Percentiles rank a stretch among this genome's conserved stretches.
Evolutionary conservation across 352 stramenopile species (phyloP).

Genomic region (Globisporangium yorkense): DNA sequence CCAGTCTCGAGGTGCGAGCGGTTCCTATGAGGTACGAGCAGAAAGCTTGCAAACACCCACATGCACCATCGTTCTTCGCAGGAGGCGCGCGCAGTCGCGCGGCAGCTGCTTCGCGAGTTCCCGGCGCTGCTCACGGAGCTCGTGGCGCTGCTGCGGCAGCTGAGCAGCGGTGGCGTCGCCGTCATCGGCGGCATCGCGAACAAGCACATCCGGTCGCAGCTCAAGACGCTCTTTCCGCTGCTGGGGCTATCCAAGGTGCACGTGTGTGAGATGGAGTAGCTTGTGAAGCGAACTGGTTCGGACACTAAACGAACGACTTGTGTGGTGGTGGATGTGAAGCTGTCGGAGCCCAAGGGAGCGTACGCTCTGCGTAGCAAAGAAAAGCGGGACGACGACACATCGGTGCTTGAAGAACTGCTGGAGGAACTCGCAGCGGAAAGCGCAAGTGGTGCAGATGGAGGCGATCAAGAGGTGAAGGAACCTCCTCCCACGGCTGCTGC

Average conservation of each 20-base stretch:
- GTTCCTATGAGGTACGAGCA: not conserved
- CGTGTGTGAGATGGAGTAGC: not conserved
- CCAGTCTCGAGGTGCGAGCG: conserved; percentile 6
- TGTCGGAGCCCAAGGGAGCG: conserved; percentile 45
- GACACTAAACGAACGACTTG: not conserved
- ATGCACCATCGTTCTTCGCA: conserved; percentile 21
- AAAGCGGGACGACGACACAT: conserved; percentile 12
- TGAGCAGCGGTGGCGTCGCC: conserved; percentile 68
- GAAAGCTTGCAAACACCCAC: not conserved
- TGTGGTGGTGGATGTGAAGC: conserved; percentile 13
- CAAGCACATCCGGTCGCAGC: conserved; percentile 48
- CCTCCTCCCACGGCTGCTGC: not conserved
- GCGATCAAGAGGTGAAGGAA: conserved; percentile 1
- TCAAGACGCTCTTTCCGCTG: conserved; percentile 67
- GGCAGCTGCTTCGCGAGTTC: conserved; percentile 56
- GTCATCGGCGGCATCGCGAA: conserved; percentile 79
- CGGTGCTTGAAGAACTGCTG: conserved; percentile 50
- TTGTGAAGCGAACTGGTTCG: not conserved
- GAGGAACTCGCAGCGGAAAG: conserved; percentile 25
- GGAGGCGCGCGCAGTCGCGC: conserved; percentile 41
- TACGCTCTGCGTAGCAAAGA: conserved; percentile 29
- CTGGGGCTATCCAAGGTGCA: conserved; percentile 57
- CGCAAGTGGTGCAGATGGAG: conserved; percentile 2
- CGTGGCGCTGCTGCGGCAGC: conserved; percentile 59
- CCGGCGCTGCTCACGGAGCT: conserved; percentile 61